These are phyloP conservation scores for Cutaneotrichosporon sp. DNA, from an alignment of 1,284 basidiomycete species.

Conservation along the genomic window DNA sequence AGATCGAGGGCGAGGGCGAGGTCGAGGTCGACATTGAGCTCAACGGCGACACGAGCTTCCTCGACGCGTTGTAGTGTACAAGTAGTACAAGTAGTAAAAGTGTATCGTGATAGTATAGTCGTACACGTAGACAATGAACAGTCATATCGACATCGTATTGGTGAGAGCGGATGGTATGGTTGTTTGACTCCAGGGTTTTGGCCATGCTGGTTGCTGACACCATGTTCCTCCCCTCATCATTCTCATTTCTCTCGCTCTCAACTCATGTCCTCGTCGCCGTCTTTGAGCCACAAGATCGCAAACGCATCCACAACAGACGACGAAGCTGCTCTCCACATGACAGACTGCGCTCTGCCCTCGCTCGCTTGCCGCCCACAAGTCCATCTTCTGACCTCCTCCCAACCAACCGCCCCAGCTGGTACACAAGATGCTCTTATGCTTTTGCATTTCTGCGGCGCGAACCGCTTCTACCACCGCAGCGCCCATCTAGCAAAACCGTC, in stretches of 20 bases:
- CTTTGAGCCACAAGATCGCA: no score
- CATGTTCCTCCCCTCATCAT: no score
- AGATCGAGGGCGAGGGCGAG: conserved; percentile 3
- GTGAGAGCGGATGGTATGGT: background rate
- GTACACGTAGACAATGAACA: background rate
- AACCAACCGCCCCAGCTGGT: background rate
- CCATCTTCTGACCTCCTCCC: background rate
- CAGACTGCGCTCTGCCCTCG: no score
- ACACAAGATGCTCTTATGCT: conserved; percentile 12
- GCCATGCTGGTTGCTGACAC: background rate
- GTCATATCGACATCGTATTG: background rate
- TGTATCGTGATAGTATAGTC: background rate
- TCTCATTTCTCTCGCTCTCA: background rate
- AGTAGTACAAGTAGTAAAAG: background rate
- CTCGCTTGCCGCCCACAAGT: background rate
- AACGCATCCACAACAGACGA: no score
- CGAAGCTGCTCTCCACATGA: no score
- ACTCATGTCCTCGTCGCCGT: background rate
- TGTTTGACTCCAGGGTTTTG: background rate
- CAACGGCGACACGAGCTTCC: conserved; percentile 25
- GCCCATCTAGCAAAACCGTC: background rate
- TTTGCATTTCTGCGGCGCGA: conserved; percentile 16
- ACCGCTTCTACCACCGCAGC: conserved; percentile 11
- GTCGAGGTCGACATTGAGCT: conserved; percentile 18
- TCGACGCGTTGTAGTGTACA: conserved; percentile 9